phyloP scores from a whole-genome alignment of 208 protist genomes.

The Acanthamoeba culbertsoni region DNA sequence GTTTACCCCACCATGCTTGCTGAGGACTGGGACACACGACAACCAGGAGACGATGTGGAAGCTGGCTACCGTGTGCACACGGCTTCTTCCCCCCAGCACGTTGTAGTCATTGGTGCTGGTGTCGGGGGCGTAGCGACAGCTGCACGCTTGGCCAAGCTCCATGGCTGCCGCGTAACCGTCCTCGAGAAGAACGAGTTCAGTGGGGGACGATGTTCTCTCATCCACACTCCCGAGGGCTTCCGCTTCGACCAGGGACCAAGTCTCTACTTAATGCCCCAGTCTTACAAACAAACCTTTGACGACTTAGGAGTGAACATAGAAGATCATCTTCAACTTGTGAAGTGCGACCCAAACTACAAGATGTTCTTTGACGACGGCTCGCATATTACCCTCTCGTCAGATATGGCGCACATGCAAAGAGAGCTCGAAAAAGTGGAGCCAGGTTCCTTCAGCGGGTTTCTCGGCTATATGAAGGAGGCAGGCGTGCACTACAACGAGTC shows the following conservation, averaged over 20 bases:
- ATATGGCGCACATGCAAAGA: constrained; percentile 37
- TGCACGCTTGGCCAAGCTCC: neutral
- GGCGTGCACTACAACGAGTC: constrained; percentile 51
- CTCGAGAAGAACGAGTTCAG: constrained; percentile 55
- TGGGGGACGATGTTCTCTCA: constrained; percentile 45
- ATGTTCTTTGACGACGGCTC: constrained; percentile 58
- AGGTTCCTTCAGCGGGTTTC: constrained; percentile 19
- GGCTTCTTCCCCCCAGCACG: neutral
- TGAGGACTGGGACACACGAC: neutral
- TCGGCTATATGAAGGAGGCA: constrained; percentile 53
- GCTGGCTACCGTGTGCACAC: no score
- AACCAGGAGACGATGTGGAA: neutral
- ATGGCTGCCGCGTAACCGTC: constrained; percentile 12
- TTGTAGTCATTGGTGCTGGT: neutral
- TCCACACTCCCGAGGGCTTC: constrained; percentile 33
- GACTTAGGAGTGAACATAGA: constrained; percentile 18
- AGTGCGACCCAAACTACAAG: constrained; percentile 49
- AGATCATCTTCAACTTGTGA: constrained; percentile 6
- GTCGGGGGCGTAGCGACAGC: neutral
- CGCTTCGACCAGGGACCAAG: constrained; percentile 43
- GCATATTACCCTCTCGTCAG: constrained; percentile 35
- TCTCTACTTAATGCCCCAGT: constrained; percentile 48
- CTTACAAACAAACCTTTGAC: constrained; percentile 56
- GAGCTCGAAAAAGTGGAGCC: neutral
- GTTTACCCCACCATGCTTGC: neutral